Percentiles rank a stretch among this genome's conserved stretches.
These are phyloP conservation scores for Axilococcus clingmanii DNA, from an alignment of 139 green algal genomes.

Conservation along the genomic window DNA sequence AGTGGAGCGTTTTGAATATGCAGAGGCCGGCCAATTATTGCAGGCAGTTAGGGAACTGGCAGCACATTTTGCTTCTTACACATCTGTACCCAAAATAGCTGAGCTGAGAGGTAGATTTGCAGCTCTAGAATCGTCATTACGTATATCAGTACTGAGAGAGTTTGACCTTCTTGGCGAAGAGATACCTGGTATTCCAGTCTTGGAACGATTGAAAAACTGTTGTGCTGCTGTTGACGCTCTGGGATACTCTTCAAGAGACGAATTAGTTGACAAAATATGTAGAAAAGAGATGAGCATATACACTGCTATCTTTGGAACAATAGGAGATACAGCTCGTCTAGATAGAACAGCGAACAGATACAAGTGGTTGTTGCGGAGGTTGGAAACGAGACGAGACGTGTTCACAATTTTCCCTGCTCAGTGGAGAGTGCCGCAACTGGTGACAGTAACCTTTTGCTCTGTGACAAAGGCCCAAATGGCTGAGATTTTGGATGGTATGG, in stretches of 20 bases:
- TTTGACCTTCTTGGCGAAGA: conserved; percentile 73
- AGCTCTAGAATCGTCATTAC: conserved; percentile 35
- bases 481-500: conserved; percentile 58
- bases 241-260: conserved; percentile 69
- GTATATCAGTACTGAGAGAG: conserved; percentile 35
- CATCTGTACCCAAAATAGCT: conserved; percentile 71
- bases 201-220: conserved; percentile 75
- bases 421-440: conserved; percentile 80
- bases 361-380: conserved; percentile 56
- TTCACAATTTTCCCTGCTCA: conserved; percentile 85
- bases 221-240: conserved; percentile 89
- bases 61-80: conserved; percentile 83
- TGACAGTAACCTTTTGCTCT: conserved; percentile 93
- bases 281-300: conserved; percentile 83
- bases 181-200: conserved; percentile 41
- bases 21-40: conserved; percentile 81
- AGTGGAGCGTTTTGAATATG: conserved; percentile 68
- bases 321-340: conserved; percentile 64
- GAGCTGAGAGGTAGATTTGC: conserved; percentile 56
- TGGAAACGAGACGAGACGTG: conserved; percentile 35
- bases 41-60: conserved; percentile 88
- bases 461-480: conserved; percentile 84
- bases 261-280: conserved; percentile 82
- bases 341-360: conserved; percentile 86
- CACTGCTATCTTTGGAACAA: conserved; percentile 64